phyloP scores from a whole-genome alignment of 2,329 filamentous ascomycete genomes.

The Stagonosporopsis cucurbitacearum region DNA sequence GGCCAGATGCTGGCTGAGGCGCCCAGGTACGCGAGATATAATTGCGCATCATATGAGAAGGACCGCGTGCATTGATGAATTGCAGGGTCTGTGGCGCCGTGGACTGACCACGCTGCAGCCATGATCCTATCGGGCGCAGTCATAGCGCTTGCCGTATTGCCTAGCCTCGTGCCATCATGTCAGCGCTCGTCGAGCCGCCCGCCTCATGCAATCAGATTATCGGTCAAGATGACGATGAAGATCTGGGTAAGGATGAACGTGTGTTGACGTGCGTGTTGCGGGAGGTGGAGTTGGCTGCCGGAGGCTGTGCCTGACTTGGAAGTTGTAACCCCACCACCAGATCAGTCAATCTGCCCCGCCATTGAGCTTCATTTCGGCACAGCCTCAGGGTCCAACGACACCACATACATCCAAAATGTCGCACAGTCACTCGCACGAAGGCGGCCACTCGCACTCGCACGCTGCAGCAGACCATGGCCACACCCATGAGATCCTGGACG shows the following conservation, averaged over 20 bases:
- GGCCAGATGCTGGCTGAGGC: conserved; percentile 19
- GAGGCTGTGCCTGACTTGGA: not conserved
- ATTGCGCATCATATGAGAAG: conserved; percentile 22
- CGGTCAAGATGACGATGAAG: not conserved
- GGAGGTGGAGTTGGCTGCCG: conserved; percentile 9
- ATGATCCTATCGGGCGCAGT: conserved; percentile 16
- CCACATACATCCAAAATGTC: conserved; percentile 30
- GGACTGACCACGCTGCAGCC: conserved; percentile 13
- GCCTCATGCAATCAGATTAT: not conserved
- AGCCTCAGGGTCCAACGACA: conserved; percentile 13
- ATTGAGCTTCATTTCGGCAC: conserved; percentile 20
- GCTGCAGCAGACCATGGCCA: conserved; percentile 81
- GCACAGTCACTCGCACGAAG: conserved; percentile 45
- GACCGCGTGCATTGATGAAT: conserved; percentile 18
- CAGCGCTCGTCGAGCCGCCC: not conserved
- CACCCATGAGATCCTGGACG: conserved; percentile 92
- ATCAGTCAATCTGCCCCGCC: conserved; percentile 31
- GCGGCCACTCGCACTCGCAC: conserved; percentile 55
- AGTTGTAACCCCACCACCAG: conserved; percentile 30
- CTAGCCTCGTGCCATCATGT: conserved; percentile 11
- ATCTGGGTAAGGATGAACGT: not conserved
- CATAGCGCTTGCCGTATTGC: conserved; percentile 9
- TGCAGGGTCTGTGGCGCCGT: conserved; percentile 21
- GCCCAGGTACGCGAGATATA: conserved; percentile 19
- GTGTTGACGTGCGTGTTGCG: not conserved